Evolutionary conservation across 2,329 filamentous ascomycete genomes (phyloP).

Genomic region (Fusarium nisikadoi): DNA sequence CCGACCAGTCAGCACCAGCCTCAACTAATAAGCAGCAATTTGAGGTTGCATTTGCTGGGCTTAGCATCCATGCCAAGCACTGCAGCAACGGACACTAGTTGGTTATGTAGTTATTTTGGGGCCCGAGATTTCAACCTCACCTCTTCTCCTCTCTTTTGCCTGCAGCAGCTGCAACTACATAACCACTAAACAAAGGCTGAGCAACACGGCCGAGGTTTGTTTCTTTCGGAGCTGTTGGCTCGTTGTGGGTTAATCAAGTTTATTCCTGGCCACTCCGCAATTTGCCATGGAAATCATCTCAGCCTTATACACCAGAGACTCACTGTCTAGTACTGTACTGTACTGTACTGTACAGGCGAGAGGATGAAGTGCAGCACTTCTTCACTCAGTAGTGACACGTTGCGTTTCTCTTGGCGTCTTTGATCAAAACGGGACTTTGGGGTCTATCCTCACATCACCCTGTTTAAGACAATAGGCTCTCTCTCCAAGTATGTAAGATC

Average conservation of each 20-base stretch:
- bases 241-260: background rate
- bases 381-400: constrained; percentile 13
- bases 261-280: background rate
- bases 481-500: constrained; percentile 14
- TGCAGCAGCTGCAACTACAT: background rate
- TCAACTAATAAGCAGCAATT: constrained; percentile 27
- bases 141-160: background rate
- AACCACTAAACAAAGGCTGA: constrained; percentile 6
- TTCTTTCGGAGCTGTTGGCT: constrained; percentile 9
- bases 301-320: constrained; percentile 21
- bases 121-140: constrained; percentile 12
- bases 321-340: background rate
- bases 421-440: background rate
- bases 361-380: background rate
- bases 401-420: constrained; percentile 5
- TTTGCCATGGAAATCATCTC: background rate
- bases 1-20: constrained; percentile 33
- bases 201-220: background rate
- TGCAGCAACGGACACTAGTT: constrained; percentile 21
- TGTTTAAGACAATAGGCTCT: background rate
- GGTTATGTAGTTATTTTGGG: constrained; percentile 2
- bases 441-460: background rate
- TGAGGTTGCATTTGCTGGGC: constrained; percentile 14
- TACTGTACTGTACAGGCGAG: background rate
- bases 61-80: constrained; percentile 9